These are phyloP conservation scores for Fragaria nilgerrensis DNA, from an alignment of 306 rosid genomes.

Conservation along the genomic window DNA sequence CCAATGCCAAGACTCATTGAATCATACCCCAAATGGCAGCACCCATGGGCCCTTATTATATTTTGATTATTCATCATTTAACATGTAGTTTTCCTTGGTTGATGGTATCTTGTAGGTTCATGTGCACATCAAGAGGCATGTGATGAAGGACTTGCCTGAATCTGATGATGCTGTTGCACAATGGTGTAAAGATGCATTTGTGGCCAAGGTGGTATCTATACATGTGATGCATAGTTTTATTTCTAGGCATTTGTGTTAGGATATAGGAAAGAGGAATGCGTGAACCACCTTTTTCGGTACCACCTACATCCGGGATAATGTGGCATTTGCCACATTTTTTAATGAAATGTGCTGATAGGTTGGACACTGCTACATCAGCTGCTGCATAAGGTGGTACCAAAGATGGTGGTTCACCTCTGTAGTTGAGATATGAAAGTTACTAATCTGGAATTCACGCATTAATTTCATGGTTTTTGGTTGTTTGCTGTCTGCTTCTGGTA, in stretches of 20 bases:
- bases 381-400: not conserved
- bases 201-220: conserved; percentile 55
- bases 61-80: not conserved
- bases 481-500: not conserved
- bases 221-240: not conserved
- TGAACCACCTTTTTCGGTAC: not conserved
- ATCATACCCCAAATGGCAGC: not conserved
- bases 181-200: conserved; percentile 91
- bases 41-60: not conserved
- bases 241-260: not conserved
- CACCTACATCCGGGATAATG: not conserved
- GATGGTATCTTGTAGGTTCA: conserved; percentile 55
- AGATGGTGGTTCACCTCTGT: not conserved
- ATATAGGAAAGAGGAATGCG: not conserved
- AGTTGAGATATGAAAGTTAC: not conserved
- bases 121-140: conserved; percentile 87
- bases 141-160: conserved; percentile 81
- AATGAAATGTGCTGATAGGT: not conserved
- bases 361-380: not conserved
- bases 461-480: conserved; percentile 8
- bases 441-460: not conserved
- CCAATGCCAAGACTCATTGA: not conserved
- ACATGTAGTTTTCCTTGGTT: not conserved
- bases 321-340: not conserved
- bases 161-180: conserved; percentile 88